Conservation (phyloP, 257 asterid genomes). For the Striga asiatica region DNA sequence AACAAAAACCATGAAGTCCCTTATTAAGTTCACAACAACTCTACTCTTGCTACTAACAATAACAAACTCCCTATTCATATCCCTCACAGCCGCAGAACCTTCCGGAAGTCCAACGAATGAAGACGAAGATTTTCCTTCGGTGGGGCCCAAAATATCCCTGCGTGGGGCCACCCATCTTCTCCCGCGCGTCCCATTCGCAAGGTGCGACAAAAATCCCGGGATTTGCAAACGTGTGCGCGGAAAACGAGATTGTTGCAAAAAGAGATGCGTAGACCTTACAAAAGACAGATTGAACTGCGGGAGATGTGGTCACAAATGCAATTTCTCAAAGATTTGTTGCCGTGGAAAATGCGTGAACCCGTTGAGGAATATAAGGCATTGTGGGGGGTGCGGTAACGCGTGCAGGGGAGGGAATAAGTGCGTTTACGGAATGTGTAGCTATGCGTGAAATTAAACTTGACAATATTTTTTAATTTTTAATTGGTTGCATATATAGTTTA, state of each 20-base stretch:
- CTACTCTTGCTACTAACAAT: conserved; percentile 27
- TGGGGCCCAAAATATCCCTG: conserved; percentile 14
- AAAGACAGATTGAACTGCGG: conserved; percentile 50
- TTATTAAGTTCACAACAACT: too few relatives aligned
- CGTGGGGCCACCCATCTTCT: conserved; percentile 34
- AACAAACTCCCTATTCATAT: conserved; percentile 11
- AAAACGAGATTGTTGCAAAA: conserved; percentile 57
- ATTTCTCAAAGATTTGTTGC: conserved; percentile 48
- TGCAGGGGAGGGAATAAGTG: conserved; percentile 42
- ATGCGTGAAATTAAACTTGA: conserved; percentile 23
- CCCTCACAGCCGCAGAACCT: conserved; percentile 12
- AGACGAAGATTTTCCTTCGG: not conserved
- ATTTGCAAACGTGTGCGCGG: conserved; percentile 39
- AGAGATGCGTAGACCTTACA: conserved; percentile 36
- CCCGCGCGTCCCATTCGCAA: conserved; percentile 8
- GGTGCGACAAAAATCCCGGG: conserved; percentile 45
- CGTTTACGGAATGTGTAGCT: conserved; percentile 52
- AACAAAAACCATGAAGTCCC: too few relatives aligned
- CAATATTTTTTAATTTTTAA: too few relatives aligned
- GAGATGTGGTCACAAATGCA: conserved; percentile 49
- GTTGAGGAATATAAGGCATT: conserved; percentile 26
- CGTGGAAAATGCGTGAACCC: conserved; percentile 50
- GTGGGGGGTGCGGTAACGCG: conserved; percentile 52
- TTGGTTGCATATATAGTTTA: too few relatives aligned
- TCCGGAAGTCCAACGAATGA: not conserved